These are phyloP conservation scores for Fusarium mexicanum DNA, from an alignment of 2,329 filamentous ascomycete genomes.

Conservation along the genomic window DNA sequence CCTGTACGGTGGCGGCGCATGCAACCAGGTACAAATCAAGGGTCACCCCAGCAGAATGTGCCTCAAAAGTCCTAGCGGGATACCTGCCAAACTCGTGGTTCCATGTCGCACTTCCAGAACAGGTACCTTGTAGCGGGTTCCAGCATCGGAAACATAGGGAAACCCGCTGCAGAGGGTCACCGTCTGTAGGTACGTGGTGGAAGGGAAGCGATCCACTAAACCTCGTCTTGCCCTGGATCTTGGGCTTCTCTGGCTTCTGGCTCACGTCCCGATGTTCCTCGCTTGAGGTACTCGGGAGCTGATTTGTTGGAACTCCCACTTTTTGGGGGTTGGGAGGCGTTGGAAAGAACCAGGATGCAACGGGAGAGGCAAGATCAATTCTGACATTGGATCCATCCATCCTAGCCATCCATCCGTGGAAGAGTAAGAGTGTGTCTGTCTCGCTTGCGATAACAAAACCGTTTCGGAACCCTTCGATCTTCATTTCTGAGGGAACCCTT, in stretches of 20 bases:
- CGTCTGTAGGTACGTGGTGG: constrained; percentile 9
- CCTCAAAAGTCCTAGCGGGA: background rate
- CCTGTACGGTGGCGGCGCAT: constrained; percentile 3
- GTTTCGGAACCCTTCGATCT: constrained; percentile 30
- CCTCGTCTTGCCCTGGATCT: constrained; percentile 14
- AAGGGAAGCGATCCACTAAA: constrained; percentile 25
- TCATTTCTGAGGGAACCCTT: constrained; percentile 21
- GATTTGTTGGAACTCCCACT: constrained; percentile 31
- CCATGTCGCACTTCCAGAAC: constrained; percentile 5
- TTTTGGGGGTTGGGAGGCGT: constrained; percentile 27
- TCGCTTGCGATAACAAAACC: constrained; percentile 34
- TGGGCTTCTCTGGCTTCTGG: constrained; percentile 14
- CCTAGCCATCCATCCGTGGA: background rate
- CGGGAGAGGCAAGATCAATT: constrained; percentile 28
- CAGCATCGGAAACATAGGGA: constrained; percentile 2
- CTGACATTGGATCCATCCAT: background rate
- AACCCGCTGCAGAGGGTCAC: constrained; percentile 10
- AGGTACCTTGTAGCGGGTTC: constrained; percentile 20
- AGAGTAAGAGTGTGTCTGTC: constrained; percentile 1
- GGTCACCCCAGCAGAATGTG: background rate
- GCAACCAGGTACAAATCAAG: constrained; percentile 16
- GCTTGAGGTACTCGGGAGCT: constrained; percentile 4
- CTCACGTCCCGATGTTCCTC: constrained; percentile 25
- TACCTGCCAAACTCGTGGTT: constrained; percentile 22
- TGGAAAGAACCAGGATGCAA: constrained; percentile 17